A percentile compares a stretch with the other conserved stretches of the same genome.
Evolutionary conservation across 306 rosid genomes (phyloP).

Genomic region (Prunus davidiana): DNA sequence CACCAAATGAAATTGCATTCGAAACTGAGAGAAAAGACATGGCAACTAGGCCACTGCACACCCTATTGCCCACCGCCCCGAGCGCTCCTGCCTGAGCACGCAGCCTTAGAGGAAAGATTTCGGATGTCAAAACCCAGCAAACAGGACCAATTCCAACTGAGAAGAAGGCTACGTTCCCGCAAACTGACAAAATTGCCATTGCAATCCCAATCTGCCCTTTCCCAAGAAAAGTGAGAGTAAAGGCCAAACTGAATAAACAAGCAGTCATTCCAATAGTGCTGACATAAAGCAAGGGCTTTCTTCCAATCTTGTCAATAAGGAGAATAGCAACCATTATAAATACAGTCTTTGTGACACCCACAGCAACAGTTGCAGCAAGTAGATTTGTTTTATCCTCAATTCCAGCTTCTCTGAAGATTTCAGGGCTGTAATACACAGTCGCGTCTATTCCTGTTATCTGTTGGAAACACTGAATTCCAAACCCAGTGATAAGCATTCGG

Average conservation of each 20-base stretch:
- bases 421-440: conserved; percentile 90
- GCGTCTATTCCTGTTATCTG: conserved; percentile 98
- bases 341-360: conserved; percentile 75
- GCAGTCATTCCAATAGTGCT: conserved; percentile 95
- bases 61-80: conserved; percentile 84
- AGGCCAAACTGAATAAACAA: conserved; percentile 65
- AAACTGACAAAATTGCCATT: conserved; percentile 56
- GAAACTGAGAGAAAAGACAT: conserved; percentile 87
- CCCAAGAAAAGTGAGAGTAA: conserved; percentile 48
- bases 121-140: conserved; percentile 91
- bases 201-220: conserved; percentile 47
- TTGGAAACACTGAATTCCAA: conserved; percentile 92
- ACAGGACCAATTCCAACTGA: conserved; percentile 90
- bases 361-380: conserved; percentile 87
- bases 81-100: conserved; percentile 90
- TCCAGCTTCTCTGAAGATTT: conserved; percentile 71
- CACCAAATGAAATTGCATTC: conserved; percentile 49
- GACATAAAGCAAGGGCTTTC: conserved; percentile 76
- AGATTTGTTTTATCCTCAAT: conserved; percentile 55
- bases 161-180: conserved; percentile 96
- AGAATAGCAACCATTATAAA: conserved; percentile 74
- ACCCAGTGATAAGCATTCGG: conserved; percentile 79
- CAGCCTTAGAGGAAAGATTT: conserved; percentile 79
- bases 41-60: conserved; percentile 83
- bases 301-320: conserved; percentile 73